Evolutionary conservation across 495 filamentous ascomycete species (phyloP).

Genomic region (Aspergillus nidulans): DNA sequence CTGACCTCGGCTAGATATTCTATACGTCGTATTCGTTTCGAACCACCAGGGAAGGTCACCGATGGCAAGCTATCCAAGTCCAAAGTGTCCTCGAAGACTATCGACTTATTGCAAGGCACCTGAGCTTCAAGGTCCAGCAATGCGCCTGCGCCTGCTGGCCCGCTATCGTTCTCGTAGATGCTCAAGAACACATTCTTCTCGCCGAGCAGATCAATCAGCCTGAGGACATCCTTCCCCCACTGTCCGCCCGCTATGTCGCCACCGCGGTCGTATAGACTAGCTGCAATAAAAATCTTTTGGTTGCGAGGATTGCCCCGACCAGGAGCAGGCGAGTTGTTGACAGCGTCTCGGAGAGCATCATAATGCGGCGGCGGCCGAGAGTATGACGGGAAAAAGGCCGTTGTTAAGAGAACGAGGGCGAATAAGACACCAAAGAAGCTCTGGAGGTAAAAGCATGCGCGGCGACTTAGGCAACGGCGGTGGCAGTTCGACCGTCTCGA

Average conservation of each 20-base stretch:
- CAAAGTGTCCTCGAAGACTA: conserved; percentile 53
- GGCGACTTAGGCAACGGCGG: conserved; percentile 50
- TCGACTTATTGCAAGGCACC: conserved; percentile 46
- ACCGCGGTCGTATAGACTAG: conserved; percentile 63
- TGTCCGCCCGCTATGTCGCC: conserved; percentile 55
- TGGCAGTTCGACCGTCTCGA: conserved; percentile 25
- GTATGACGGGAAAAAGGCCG: conserved; percentile 58
- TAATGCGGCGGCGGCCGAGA: conserved; percentile 51
- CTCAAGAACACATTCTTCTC: conserved; percentile 47
- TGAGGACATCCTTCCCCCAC: conserved; percentile 61
- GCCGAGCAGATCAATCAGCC: conserved; percentile 59
- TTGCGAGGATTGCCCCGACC: conserved; percentile 60
- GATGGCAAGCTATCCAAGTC: conserved; percentile 47
- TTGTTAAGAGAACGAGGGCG: conserved; percentile 49
- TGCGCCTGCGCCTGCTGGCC: conserved; percentile 41
- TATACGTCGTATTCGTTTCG: conserved; percentile 62
- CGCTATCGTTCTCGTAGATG: conserved; percentile 70
- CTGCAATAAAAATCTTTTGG: conserved; percentile 72
- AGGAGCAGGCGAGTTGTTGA: conserved; percentile 28
- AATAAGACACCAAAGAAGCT: conserved; percentile 64
- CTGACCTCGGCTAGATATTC: conserved; percentile 73
- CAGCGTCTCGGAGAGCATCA: conserved; percentile 30
- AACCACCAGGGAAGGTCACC: conserved; percentile 58
- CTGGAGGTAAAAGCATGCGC: conserved; percentile 59
- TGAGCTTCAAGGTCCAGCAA: conserved; percentile 39